Evolutionary conservation across 495 filamentous ascomycete species (phyloP), one percentile per base, ranked within the genome.

Genomic region (Aspergillus carlsbadensis): DNA sequence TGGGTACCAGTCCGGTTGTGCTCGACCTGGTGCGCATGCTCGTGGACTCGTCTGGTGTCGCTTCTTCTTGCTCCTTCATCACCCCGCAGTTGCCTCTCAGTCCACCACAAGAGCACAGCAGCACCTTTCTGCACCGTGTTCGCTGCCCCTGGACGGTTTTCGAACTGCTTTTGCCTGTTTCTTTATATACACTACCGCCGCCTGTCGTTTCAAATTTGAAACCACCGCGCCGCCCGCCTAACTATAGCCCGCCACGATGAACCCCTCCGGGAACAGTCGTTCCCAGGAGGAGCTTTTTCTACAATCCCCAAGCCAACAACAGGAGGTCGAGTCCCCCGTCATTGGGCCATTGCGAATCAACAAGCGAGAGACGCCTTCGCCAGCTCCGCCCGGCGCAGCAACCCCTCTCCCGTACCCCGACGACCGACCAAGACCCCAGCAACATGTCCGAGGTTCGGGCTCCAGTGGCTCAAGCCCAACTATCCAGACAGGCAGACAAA

Each of bases 281-380:
- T 70, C 72, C 10, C 81, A 87, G 36, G 87, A 88, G 58, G 90
- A 93, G 76, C 83, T 94, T 68, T 93, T 93, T 69, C 79, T 92
- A 60, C 80, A 80, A 60, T 57, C 55, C 52, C 44, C 66, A 6
- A 74, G 81, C 14, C 81, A 78, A 31, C 69, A 72, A 31, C 69
- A 72, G 17, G 72, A 73, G 50, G 75, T 76, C 21, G 82, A 86
- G 48, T 85, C 86, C 51, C 87, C 91, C 37, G 87, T 87, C 2
- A 82, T 97, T 56, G 91, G 88, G 54, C 92, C 92, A 24, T 73
- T 97, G 68, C 84, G 91, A 59, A 96, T 97, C 65, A 86, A 84
- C 76, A 96, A 96, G 70, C 66, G 78, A 74, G 72, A 78, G 44
- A 73, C 78, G 14, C 66, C 77, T 44, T 65, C 65, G 56, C 67